Evolutionary conservation across 768 basidiomycete genomes (phyloP), one percentile per base, ranked within the genome.

Genomic region (Boletus reticulatus): DNA sequence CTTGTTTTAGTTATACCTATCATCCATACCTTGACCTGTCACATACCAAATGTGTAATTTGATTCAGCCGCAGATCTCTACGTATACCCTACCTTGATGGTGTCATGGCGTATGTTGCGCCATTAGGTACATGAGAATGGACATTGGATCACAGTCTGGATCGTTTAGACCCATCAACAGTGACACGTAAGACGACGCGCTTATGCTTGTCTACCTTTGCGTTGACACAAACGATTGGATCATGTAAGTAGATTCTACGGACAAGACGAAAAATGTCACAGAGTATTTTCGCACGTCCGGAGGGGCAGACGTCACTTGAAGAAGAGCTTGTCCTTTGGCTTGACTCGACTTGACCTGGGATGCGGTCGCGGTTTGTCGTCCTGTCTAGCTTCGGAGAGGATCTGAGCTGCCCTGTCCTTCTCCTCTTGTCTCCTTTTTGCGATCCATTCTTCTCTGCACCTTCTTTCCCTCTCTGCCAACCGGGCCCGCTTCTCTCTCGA

Each of bases 401-500:
- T 67, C 50, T 77, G 73, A 62, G 77, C 74, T 36, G 67, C 65
- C 50, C 50, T 62, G 56, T 65, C 68, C 54, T 64, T 71, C 67
- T 84, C 80, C 63, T 75, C 77, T 60, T 76, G 61, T 62, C 73
- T 72, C 57, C 61, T 75, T 56, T 72, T 59, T 60, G 67, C 60
- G 46, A 75, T 69, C 56, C 71, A 69, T 48, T 75, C 75, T 59
- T 72, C 72, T 63, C 75, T 77, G 51, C 65, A 63, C 63, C 71
- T 66, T 61, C 81, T 76, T 71, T 86, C 84, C 61, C 75, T 75
- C 63, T 78, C 77, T 53, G 76, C 77, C 57, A 84, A 59, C 61
- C 73, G 74, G 24, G 74, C 71, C 61, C 77, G 76, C 72, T 78
- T 76, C 72, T 83, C 84, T 61, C 68, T 72, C 48, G 78, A 73